Percentiles rank a stretch among this genome's conserved stretches.
These are phyloP conservation scores for bread wheat (Triticum aestivum) DNA, from an alignment of 176 grass and related monocot species.

Conservation along the genomic window IWGSC_CS_RefSeq_v2.1 NC_057795.1:406576277-406576776, in stretches of 20 bases:
- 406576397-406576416: neutral
- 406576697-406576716: no score
- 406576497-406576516: neutral
- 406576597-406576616: no score
- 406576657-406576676: no score
- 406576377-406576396: neutral
- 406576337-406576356: neutral
- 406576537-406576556: neutral
- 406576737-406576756: no score
- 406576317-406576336: constrained; percentile 21
- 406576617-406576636: no score
- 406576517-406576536: neutral
- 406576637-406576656: no score
- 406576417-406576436: constrained; percentile 10
- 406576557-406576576: neutral
- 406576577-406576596: neutral
- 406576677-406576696: no score
- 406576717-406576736: no score
- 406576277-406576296: no score
- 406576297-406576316: neutral
- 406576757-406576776: no score
- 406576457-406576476: neutral
- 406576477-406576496: neutral
- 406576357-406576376: neutral
- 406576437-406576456: neutral